These are phyloP conservation scores for Nicotiana paniculata DNA, from an alignment of 257 asterid genomes.

Conservation along the genomic window DNA sequence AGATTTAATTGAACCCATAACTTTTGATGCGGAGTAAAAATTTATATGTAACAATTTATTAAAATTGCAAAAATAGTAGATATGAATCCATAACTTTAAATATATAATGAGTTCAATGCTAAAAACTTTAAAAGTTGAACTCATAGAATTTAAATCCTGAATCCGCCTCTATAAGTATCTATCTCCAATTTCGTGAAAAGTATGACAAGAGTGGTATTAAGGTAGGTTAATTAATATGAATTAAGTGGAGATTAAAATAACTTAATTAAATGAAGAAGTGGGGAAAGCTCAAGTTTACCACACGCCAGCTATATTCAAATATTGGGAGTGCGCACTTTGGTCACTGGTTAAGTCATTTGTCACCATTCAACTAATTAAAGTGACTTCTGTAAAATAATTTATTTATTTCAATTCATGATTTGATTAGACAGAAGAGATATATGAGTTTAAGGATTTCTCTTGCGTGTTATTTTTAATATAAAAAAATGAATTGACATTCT, in stretches of 20 bases:
- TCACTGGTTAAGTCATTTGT: not conserved
- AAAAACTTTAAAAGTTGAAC: too few species aligned
- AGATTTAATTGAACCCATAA: too few species aligned
- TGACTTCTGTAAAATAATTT: not conserved
- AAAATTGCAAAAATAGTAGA: too few species aligned
- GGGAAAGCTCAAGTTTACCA: not conserved
- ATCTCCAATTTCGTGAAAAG: not conserved
- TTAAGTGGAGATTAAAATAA: not conserved
- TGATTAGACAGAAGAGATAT: not conserved
- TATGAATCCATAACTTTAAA: too few species aligned
- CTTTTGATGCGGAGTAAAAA: too few species aligned
- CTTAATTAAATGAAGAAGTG: not conserved
- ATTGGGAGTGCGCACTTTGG: not conserved
- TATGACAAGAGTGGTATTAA: not conserved
- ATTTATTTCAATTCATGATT: not conserved
- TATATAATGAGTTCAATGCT: too few species aligned
- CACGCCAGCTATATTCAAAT: not conserved
- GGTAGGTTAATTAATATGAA: not conserved
- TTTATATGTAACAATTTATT: too few species aligned
- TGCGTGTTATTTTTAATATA: not conserved
- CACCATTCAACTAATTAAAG: conserved; percentile 1
- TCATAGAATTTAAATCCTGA: too few species aligned
- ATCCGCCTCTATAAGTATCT: not conserved
- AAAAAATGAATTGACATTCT: not conserved
- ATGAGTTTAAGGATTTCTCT: not conserved